These are phyloP conservation scores for Thalassiosira livingstoniorum DNA, from an alignment of 352 stramenopile species.

Conservation along the genomic window DNA sequence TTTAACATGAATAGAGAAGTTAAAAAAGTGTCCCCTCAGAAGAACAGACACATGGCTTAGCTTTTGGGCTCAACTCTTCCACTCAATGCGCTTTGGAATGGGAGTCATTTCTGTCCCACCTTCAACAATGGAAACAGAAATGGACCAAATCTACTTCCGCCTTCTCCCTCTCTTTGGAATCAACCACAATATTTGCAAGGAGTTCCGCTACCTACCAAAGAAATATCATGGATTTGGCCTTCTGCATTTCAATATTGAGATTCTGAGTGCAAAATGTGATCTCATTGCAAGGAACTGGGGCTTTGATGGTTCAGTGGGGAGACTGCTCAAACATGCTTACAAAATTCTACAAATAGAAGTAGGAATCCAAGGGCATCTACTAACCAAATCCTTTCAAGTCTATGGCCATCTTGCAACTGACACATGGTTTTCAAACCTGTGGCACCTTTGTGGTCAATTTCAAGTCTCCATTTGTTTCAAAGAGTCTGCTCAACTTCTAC, in stretches of 20 bases:
- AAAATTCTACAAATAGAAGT: slow-evolving; percentile 8
- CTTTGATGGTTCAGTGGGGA: neutral
- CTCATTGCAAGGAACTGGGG: neutral
- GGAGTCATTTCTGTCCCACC: neutral
- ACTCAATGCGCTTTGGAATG: slow-evolving; percentile 6
- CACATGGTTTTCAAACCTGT: too few species aligned
- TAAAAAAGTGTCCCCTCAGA: neutral
- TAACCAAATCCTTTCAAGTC: too few species aligned
- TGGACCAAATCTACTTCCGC: neutral
- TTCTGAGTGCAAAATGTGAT: neutral
- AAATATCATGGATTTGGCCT: neutral
- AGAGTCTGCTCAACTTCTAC: too few species aligned
- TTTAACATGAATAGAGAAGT: neutral
- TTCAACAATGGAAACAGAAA: neutral
- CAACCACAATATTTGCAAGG: neutral
- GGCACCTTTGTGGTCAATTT: too few species aligned
- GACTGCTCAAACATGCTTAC: neutral
- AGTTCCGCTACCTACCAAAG: neutral
- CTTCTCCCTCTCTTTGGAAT: slow-evolving; percentile 13
- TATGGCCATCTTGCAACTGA: too few species aligned
- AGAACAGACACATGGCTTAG: neutral
- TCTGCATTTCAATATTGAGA: neutral
- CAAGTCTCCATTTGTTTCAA: too few species aligned
- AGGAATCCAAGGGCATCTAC: neutral
- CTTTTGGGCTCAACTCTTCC: slow-evolving; percentile 8